Percentiles rank a stretch among this genome's conserved stretches.
phyloP scores from a whole-genome alignment of 2,329 filamentous ascomycete genomes.

The Pseudogymnoascus sp. region DNA sequence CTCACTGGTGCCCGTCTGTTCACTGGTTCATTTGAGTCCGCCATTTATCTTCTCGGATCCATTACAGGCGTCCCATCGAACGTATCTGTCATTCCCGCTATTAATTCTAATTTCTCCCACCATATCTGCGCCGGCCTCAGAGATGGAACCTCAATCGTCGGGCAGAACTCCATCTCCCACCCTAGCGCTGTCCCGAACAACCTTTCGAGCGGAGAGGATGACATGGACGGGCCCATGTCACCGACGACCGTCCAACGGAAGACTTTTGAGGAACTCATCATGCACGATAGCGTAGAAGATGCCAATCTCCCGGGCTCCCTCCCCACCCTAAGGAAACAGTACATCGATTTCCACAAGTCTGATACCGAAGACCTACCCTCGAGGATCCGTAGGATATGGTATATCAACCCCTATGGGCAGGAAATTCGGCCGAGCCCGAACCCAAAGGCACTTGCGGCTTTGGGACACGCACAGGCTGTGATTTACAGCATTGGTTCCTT shows the following conservation, averaged over 20 bases:
- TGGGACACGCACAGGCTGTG: slow-evolving; percentile 57
- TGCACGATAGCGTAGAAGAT: slow-evolving; percentile 64
- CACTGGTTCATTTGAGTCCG: slow-evolving; percentile 84
- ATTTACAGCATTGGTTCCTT: slow-evolving; percentile 92
- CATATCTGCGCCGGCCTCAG: slow-evolving; percentile 80
- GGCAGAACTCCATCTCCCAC: slow-evolving; percentile 89
- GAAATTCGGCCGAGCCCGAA: slow-evolving; percentile 84
- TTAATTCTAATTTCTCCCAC: slow-evolving; percentile 92
- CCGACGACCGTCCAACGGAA: slow-evolving; percentile 5
- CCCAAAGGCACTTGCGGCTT: slow-evolving; percentile 63
- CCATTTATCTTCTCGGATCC: slow-evolving; percentile 80
- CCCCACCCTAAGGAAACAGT: slow-evolving; percentile 68
- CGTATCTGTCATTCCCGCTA: slow-evolving; percentile 74
- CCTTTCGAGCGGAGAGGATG: background rate
- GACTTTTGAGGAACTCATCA: slow-evolving; percentile 34
- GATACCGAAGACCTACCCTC: slow-evolving; percentile 67
- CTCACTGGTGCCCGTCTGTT: slow-evolving; percentile 81
- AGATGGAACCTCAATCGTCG: slow-evolving; percentile 71
- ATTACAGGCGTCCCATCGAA: slow-evolving; percentile 75
- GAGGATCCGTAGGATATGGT: slow-evolving; percentile 79
- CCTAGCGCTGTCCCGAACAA: slow-evolving; percentile 34
- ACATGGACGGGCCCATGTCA: slow-evolving; percentile 14
- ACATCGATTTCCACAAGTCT: slow-evolving; percentile 73
- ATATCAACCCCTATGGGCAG: slow-evolving; percentile 98
- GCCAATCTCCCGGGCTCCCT: slow-evolving; percentile 75